Base-by-base conservation (phyloP, 768 basidiomycete species). In the Candolleomyces eurysporus region DNA sequence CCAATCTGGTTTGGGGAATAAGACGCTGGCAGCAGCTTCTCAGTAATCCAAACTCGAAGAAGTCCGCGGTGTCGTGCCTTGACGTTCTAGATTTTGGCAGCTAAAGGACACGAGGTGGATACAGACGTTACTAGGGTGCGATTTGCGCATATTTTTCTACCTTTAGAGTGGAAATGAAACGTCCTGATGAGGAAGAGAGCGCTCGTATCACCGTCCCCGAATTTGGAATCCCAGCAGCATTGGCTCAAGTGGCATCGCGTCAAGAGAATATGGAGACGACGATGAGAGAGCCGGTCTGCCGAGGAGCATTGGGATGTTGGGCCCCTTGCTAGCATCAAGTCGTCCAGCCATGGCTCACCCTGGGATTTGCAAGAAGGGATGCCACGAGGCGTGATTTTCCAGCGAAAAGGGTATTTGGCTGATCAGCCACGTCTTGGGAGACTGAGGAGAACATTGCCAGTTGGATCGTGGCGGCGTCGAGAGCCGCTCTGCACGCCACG, bases 51-150 rank as follows among this genome's bases (percentile, higher is more conserved):
- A 63, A 60, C 63, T 68, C 68, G 72, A 66, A 69, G 76, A 78
- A 76, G 76, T 73, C 78, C 77, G 78, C 77, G 77, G 77, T 70
- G 69, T 74, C 67, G 71, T 71, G 63, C 65, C 63, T 67, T 66
- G 64, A 59, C 67, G 61, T 65, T 64, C 67, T 66, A 63, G 55
- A 70, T 66, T 58, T 46, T 59, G 66, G 54, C 62, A 63, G 58
- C 61, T 50, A 22, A 61, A 50, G 66, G 66, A 68, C 76, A 78
- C 71, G 75, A 75, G 76, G 75, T 67, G 64, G 70, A 72, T 70
- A 76, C 75, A 72, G 73, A 75, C 70, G 74, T 73, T 68, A 64
- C 66, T 65, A 61, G 55, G 60, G 46, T 17, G 56, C 54, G 45
- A 43, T 57, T 61, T 57, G 57, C 61, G 48, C 39, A 51, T 13